Conservation (phyloP, 352 stramenopile genomes). For the Phytophthora fragariae region DNA sequence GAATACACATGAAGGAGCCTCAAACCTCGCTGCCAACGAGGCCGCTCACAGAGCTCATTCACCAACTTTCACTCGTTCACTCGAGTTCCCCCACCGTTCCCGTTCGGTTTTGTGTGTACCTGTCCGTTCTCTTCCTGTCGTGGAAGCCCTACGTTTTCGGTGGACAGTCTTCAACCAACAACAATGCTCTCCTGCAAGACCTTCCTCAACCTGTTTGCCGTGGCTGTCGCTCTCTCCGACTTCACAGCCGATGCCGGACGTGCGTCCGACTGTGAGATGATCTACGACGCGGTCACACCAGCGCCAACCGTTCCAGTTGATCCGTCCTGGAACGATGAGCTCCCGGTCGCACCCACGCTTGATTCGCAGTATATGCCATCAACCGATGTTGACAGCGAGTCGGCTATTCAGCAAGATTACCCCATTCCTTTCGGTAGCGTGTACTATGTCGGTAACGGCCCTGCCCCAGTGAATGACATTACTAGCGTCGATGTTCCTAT, state of each 20-base stretch:
- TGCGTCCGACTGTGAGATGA: conserved; percentile 26
- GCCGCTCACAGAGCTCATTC: conserved; percentile 11
- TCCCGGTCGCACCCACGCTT: neutral
- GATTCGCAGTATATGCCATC: neutral
- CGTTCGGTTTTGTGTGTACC: neutral
- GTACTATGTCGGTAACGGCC: neutral
- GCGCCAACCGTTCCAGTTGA: conserved; percentile 8
- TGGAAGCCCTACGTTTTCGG: conserved; percentile 15
- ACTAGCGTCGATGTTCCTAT: neutral
- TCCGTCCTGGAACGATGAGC: neutral
- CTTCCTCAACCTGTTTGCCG: conserved; percentile 30
- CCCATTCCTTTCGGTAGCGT: neutral
- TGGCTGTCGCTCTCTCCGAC: conserved; percentile 29
- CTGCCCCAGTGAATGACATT: neutral
- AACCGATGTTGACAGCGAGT: conserved; percentile 8
- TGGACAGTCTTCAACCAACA: conserved; percentile 17
- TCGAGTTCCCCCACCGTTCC: conserved; percentile 21
- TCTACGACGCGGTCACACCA: conserved; percentile 18
- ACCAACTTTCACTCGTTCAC: conserved; percentile 34
- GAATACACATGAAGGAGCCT: neutral
- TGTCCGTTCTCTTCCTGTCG: conserved; percentile 16
- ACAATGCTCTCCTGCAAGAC: conserved; percentile 40
- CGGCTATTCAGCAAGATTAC: neutral
- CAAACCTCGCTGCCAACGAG: no score
- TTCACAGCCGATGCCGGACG: conserved; percentile 21